Evolutionary conservation across 1,284 basidiomycete genomes (phyloP).

Genomic region (Leccinum variabile): DNA sequence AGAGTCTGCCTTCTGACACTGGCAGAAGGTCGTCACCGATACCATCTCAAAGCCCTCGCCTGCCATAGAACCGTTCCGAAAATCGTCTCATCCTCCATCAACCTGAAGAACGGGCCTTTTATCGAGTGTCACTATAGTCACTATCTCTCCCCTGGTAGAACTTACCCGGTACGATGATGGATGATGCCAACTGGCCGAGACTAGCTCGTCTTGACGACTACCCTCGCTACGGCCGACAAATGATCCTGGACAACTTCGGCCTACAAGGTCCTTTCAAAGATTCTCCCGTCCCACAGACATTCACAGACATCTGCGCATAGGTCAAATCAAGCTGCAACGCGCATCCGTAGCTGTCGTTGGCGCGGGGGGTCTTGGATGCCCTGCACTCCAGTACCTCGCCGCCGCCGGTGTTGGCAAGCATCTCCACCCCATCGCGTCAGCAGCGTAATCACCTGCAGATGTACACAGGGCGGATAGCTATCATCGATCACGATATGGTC

Average conservation of each 20-base stretch:
- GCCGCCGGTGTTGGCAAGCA: constrained; percentile 85
- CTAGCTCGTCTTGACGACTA: constrained; percentile 69
- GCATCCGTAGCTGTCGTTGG: constrained; percentile 88
- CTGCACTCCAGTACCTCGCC: constrained; percentile 90
- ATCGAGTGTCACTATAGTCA: too few species aligned
- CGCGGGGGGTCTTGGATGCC: constrained; percentile 95
- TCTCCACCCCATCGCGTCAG: constrained; percentile 2
- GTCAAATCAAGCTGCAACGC: constrained; percentile 77
- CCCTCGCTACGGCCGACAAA: constrained; percentile 91
- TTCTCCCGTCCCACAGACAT: constrained; percentile 1
- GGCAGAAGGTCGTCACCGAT: constrained; percentile 28
- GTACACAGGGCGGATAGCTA: constrained; percentile 70
- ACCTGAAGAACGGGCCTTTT: too few species aligned
- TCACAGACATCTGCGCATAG: constrained; percentile 41
- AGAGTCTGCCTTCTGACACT: constrained; percentile 21
- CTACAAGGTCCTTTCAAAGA: constrained; percentile 58
- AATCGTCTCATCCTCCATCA: too few species aligned
- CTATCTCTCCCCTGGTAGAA: too few species aligned
- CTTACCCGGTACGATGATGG: constrained; percentile 4
- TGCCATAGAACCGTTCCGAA: constrained; percentile 14
- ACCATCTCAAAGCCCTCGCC: constrained; percentile 23
- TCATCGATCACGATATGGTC: constrained; percentile 91
- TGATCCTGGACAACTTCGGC: constrained; percentile 92
- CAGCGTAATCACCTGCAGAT: constrained; percentile 7
- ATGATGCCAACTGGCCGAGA: constrained; percentile 12